Evolutionary conservation across 2,329 filamentous ascomycete genomes (phyloP), one percentile per base, ranked within the genome.

Genomic region (Cladosporium sp.): DNA sequence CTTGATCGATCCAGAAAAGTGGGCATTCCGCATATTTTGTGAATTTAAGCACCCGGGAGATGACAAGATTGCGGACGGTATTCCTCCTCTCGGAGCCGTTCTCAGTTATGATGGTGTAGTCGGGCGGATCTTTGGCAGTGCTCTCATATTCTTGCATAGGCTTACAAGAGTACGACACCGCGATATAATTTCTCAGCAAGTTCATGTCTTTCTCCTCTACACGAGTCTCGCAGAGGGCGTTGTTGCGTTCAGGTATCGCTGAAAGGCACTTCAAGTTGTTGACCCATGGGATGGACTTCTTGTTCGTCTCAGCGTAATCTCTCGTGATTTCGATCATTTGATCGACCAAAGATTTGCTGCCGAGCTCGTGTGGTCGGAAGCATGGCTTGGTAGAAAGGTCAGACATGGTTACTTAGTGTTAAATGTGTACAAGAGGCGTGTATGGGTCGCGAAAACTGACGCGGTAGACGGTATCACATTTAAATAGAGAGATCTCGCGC

Each of bases 1-100:
- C 56, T 50, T 46, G 10, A 18, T 53, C 55, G 1, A 65, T 29
- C 63, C 63, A 68, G 1, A 68, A 26, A 23, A 11, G 14, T 1
- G 29, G 16, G 33, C 21, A 5, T 40, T 4, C 16, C 16, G 40
- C 2, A 44, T 10, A 11, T 8, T 44, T 10, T 21, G 11, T 14
- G 29, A 29, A 29, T 7, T 7, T 3, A 29, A 29, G 29, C 29
- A 29, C 29, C 7, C 29, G 29, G 29, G 29, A 29, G 29, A 29
- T 29, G 29, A 29, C 29, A 29, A 29, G 29, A 7, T 37, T 37
- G 35, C 11, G 11, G 31, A 33, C 31, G 10, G 31, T 11, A 8
- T 33, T 33, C 31, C 11, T 12, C 31, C 31, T 33, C 31, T 33
- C 31, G 7, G 31, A 33, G 2, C 44, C 44, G 44, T 18, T 46